A percentile compares a stretch with the other conserved stretches of the same genome.
These are phyloP conservation scores for Wallacemonas sp. DNA, from an alignment of 208 protist species.

Conservation along the genomic window DNA sequence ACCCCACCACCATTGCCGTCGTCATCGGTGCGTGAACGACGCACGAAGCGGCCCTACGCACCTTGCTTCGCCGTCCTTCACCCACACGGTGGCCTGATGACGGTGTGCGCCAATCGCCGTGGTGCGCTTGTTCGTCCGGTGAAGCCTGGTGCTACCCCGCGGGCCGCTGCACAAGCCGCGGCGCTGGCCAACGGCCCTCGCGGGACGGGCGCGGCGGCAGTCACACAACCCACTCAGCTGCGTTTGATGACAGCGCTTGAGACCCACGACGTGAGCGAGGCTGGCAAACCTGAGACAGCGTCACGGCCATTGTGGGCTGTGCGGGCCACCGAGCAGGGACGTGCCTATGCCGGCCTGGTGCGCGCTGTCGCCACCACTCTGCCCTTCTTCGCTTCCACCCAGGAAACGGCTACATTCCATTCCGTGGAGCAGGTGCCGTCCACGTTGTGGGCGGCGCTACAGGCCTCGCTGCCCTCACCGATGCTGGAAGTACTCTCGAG, in stretches of 20 bases:
- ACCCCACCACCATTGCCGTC: too few relatives aligned
- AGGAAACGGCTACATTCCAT: not conserved
- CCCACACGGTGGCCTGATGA: slow-evolving; percentile 16
- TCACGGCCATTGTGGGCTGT: too few relatives aligned
- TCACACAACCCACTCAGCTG: too few relatives aligned
- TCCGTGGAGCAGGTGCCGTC: slow-evolving; percentile 10
- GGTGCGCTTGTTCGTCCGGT: not conserved
- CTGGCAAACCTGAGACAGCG: too few relatives aligned
- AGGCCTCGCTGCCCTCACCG: slow-evolving; percentile 12
- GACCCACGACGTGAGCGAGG: too few relatives aligned
- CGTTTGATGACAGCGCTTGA: too few relatives aligned
- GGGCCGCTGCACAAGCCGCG: too few relatives aligned
- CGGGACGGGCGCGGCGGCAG: slow-evolving; percentile 24
- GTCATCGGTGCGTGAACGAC: too few relatives aligned
- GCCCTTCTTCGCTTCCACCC: slow-evolving; percentile 19
- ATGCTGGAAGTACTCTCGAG: slow-evolving; percentile 32
- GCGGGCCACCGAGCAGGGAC: slow-evolving; percentile 1
- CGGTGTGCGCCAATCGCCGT: slow-evolving; percentile 24
- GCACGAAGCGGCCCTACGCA: too few relatives aligned
- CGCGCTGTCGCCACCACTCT: slow-evolving; percentile 14
- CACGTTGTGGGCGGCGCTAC: slow-evolving; percentile 14
- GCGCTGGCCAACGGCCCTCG: slow-evolving; percentile 26
- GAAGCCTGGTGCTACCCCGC: too few relatives aligned
- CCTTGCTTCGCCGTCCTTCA: slow-evolving; percentile 34
- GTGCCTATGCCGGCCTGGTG: slow-evolving; percentile 14